These are phyloP conservation scores for Mucor irregularis DNA, from an alignment of 371 early-diverging fungal species.

Conservation along the genomic window DNA sequence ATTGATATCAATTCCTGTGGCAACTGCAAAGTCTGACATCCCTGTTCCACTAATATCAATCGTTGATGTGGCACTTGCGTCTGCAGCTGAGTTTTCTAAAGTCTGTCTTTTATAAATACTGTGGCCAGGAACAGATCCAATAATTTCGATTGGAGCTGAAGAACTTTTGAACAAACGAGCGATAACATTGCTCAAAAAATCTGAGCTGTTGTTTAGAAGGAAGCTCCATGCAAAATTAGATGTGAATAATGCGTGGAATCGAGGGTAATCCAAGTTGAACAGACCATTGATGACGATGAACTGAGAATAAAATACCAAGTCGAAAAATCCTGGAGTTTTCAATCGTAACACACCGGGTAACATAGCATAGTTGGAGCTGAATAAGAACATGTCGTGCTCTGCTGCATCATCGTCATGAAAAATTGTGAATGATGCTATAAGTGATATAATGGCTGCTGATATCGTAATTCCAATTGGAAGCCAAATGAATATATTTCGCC, in stretches of 20 bases:
- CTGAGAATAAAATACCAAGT: conserved; percentile 54
- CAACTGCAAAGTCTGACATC: conserved; percentile 42
- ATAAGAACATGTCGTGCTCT: conserved; percentile 44
- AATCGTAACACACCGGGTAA: conserved; percentile 49
- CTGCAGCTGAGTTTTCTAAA: background rate
- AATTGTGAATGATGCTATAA: conserved; percentile 39
- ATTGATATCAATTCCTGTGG: conserved; percentile 43
- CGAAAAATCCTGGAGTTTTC: conserved; percentile 59
- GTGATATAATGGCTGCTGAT: conserved; percentile 39
- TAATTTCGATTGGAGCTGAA: background rate
- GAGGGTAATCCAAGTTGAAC: conserved; percentile 53
- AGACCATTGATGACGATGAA: conserved; percentile 53
- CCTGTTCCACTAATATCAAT: conserved; percentile 38
- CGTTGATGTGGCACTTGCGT: background rate
- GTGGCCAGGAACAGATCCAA: conserved; percentile 6
- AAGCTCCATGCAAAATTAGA: conserved; percentile 62
- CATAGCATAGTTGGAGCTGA: conserved; percentile 56
- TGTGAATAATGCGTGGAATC: conserved; percentile 52
- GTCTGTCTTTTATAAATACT: conserved; percentile 20
- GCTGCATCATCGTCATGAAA: conserved; percentile 31
- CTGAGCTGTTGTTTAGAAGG: conserved; percentile 28
- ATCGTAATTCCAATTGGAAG: conserved; percentile 49
- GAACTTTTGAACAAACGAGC: background rate
- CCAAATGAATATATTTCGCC: conserved; percentile 38
- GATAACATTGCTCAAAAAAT: conserved; percentile 17